Conservation (phyloP, 164 flowering plant genomes). For the Aristolochia fimbriata region DNA sequence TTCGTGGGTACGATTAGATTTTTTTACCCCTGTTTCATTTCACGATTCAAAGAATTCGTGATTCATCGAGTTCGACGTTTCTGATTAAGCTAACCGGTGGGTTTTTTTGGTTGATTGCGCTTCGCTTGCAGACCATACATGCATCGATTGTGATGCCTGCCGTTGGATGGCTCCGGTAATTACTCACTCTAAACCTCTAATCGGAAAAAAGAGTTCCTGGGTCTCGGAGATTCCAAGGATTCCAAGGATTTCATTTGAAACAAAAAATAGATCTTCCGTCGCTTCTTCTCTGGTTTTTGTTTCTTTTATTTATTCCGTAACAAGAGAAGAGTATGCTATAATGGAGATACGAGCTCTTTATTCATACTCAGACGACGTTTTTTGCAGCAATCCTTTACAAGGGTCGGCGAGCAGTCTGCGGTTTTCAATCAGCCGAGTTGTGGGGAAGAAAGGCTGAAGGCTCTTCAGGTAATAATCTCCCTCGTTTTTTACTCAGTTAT, state of each 20-base stretch:
- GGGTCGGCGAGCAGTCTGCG: constrained; percentile 39
- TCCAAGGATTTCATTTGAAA: too few relatives aligned
- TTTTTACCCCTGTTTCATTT: neutral
- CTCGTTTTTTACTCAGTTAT: neutral
- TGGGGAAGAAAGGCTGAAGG: constrained; percentile 35
- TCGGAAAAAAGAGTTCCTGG: too few relatives aligned
- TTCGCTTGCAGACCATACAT: constrained; percentile 34
- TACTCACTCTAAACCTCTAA: neutral
- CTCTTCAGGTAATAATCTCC: constrained; percentile 40
- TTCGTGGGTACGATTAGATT: constrained; percentile 24
- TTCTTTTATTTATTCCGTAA: too few relatives aligned
- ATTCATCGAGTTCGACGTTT: neutral
- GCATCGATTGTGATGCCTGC: constrained; percentile 60
- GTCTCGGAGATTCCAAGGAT: too few relatives aligned
- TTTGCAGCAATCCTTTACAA: constrained; percentile 33
- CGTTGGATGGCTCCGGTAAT: constrained; percentile 66
- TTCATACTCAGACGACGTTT: neutral
- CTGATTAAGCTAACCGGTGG: neutral
- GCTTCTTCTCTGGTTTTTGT: too few relatives aligned
- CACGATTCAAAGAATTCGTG: neutral
- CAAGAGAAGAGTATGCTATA: too few relatives aligned
- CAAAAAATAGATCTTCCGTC: too few relatives aligned
- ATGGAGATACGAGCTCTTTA: too few relatives aligned
- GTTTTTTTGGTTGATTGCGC: neutral
- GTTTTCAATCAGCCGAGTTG: constrained; percentile 38